phyloP scores from a whole-genome alignment of 2,329 filamentous ascomycete species.

The Apiospora pterosperma region DNA sequence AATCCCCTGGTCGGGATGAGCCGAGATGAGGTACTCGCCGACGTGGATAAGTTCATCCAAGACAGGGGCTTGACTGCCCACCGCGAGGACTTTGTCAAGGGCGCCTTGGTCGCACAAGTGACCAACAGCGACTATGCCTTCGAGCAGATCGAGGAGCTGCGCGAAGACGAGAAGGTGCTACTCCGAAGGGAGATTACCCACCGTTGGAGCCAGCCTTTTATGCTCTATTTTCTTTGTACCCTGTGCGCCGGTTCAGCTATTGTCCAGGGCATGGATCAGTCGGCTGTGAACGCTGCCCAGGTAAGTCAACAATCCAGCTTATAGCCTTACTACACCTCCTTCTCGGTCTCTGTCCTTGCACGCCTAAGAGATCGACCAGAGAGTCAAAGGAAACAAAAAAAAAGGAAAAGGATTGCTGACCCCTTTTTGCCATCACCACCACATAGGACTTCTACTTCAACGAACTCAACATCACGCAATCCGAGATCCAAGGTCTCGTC shows the following conservation, averaged over 20 bases:
- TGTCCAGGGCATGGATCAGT: slow-evolving; percentile 68
- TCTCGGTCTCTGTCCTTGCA: not conserved
- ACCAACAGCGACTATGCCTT: slow-evolving; percentile 41
- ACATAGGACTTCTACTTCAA: slow-evolving; percentile 48
- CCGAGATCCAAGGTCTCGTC: slow-evolving; percentile 56
- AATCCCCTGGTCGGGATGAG: slow-evolving; percentile 11
- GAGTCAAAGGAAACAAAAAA: no score
- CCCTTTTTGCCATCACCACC: not conserved
- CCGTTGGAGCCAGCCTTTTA: slow-evolving; percentile 64
- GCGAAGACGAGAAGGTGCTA: slow-evolving; percentile 50
- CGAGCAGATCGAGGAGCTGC: slow-evolving; percentile 43
- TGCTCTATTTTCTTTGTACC: slow-evolving; percentile 61
- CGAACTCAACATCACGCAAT: slow-evolving; percentile 53
- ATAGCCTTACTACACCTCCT: no score
- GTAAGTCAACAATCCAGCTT: slow-evolving; percentile 23
- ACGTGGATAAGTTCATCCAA: slow-evolving; percentile 34
- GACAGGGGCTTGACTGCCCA: slow-evolving; percentile 30
- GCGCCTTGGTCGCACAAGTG: slow-evolving; percentile 16
- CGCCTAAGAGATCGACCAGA: not conserved
- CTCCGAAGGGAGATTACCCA: slow-evolving; percentile 57
- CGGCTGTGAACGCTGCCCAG: slow-evolving; percentile 65
- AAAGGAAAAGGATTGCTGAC: not conserved
- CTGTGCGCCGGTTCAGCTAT: slow-evolving; percentile 44
- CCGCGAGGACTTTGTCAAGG: slow-evolving; percentile 37
- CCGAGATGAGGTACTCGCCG: slow-evolving; percentile 15